Evolutionary conservation across 1,284 basidiomycete species (phyloP).

Genomic region (Peniophora sp.): DNA sequence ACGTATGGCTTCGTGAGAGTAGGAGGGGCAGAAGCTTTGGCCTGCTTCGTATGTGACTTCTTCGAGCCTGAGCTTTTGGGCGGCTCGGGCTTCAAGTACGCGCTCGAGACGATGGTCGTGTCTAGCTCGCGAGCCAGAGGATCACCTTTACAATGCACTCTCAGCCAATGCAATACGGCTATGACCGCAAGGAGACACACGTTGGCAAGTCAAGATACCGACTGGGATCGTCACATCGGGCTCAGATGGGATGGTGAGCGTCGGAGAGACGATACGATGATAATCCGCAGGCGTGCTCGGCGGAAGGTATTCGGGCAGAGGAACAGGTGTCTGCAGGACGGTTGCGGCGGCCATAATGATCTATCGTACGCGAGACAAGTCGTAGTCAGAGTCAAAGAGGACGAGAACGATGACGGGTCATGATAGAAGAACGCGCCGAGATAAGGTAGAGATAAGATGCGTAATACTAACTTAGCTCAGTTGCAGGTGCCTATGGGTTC

Average conservation of each 20-base stretch:
- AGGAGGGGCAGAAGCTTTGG: constrained; percentile 39
- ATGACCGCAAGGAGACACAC: constrained; percentile 26
- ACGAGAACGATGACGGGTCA: background rate
- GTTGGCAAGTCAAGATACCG: constrained; percentile 66
- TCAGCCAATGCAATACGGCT: constrained; percentile 7
- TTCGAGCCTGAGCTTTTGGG: constrained; percentile 39
- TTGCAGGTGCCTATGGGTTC: too few relatives aligned
- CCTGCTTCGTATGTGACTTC: constrained; percentile 33
- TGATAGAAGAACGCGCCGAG: too few relatives aligned
- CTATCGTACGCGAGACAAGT: background rate
- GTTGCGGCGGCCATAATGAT: constrained; percentile 24
- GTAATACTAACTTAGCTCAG: too few relatives aligned
- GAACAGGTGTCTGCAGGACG: constrained; percentile 27
- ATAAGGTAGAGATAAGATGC: too few relatives aligned
- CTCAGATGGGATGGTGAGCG: constrained; percentile 45
- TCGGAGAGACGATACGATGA: constrained; percentile 54
- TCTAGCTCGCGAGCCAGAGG: constrained; percentile 50
- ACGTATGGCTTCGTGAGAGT: constrained; percentile 34
- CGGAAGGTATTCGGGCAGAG: constrained; percentile 44
- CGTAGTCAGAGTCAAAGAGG: background rate
- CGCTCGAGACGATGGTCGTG: constrained; percentile 44
- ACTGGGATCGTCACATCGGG: constrained; percentile 50
- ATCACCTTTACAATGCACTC: constrained; percentile 38
- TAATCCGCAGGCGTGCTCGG: constrained; percentile 46
- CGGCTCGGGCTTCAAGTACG: constrained; percentile 31